Conservation (phyloP, 495 filamentous ascomycete species). For the Aspergillus incahuasiensis region DNA sequence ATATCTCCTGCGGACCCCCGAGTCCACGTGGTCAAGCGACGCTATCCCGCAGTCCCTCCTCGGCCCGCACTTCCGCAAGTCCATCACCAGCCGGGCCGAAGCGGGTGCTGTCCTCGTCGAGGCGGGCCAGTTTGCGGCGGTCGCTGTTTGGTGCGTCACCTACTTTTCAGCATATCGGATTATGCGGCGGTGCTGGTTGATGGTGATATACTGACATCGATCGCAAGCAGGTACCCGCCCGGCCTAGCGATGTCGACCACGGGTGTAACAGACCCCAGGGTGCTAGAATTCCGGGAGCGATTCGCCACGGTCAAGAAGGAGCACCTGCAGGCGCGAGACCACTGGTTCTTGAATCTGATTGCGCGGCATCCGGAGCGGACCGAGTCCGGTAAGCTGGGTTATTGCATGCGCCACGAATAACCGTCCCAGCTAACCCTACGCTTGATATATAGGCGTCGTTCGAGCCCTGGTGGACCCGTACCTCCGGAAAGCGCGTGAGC, state of each 20-base stretch:
- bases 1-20: background rate
- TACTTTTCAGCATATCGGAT: too few relatives aligned
- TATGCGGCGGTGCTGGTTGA: too few relatives aligned
- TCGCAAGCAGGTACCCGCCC: background rate
- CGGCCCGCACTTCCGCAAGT: background rate
- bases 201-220: background rate
- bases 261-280: background rate
- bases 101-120: background rate
- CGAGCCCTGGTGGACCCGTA: constrained; percentile 15
- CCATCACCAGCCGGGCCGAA: background rate
- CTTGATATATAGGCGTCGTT: constrained; percentile 5
- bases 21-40: background rate
- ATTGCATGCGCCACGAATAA: too few relatives aligned
- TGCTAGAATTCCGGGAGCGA: constrained; percentile 5
- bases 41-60: background rate
- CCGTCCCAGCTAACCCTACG: too few relatives aligned
- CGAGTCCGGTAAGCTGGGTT: constrained; percentile 6
- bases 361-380: constrained; percentile 13
- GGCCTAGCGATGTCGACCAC: background rate
- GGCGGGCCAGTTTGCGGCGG: background rate
- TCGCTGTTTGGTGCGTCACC: constrained; percentile 9
- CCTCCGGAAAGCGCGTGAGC: constrained; percentile 1
- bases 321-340: constrained; percentile 1
- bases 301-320: constrained; percentile 6
- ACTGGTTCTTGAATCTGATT: constrained; percentile 15